phyloP scores from a whole-genome alignment of 23 red algal genomes.

The Cyanidium caldarium region DNA sequence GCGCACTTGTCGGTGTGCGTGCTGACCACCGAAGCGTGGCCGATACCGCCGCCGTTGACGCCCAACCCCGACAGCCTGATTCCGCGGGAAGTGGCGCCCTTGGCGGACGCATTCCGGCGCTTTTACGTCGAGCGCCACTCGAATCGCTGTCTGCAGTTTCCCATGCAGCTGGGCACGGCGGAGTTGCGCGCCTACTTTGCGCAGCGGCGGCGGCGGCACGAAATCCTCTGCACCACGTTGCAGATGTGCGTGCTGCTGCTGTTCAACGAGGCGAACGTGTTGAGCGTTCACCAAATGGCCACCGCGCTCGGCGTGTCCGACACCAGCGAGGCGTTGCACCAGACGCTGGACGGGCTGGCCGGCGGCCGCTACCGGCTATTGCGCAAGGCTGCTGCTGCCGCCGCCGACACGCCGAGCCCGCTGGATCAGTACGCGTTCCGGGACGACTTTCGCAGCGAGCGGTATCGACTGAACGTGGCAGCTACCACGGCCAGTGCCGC shows the following conservation, averaged over 20 bases:
- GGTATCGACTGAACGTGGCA: conserved; percentile 40
- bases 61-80: conserved; percentile 23
- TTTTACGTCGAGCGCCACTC: conserved; percentile 60
- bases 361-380: conserved; percentile 63
- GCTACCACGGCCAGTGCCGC: neutral
- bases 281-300: conserved; percentile 54
- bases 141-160: conserved; percentile 55
- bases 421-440: too few relatives aligned
- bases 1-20: conserved; percentile 64
- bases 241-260: conserved; percentile 56
- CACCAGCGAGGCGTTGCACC: conserved; percentile 11
- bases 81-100: conserved; percentile 13
- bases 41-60: conserved; percentile 7
- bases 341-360: conserved; percentile 52
- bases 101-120: conserved; percentile 23
- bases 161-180: conserved; percentile 34
- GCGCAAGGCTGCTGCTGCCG: conserved; percentile 16
- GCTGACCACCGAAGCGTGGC: conserved; percentile 79
- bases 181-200: conserved; percentile 45
- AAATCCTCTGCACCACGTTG: conserved; percentile 45
- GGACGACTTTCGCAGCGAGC: conserved; percentile 36
- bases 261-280: conserved; percentile 46
- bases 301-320: neutral
- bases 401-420: too few relatives aligned
- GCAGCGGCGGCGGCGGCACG: conserved; percentile 5